Base-by-base conservation (phyloP, 305 asterid genomes). In the Striga hermonthica region DNA sequence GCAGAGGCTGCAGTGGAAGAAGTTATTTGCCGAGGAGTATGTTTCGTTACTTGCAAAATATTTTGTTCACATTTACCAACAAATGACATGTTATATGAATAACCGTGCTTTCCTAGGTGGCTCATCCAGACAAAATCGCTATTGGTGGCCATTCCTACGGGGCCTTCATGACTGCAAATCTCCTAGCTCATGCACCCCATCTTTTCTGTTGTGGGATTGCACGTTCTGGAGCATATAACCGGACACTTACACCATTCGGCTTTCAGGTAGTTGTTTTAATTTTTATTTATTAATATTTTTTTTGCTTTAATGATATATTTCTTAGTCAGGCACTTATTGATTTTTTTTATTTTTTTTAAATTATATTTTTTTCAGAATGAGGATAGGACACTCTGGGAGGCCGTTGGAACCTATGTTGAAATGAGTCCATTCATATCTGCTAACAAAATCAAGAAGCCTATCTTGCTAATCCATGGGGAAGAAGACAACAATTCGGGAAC, bases 101-200 rank as follows among this genome's bases (percentile, higher is more conserved):
- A 16, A 72, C 35, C 56, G 40, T 71, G 61, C 50, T 55, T 54
- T 64, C 71, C 38, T 73, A 94, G 99, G 99, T 94, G 82, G 99
- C 97, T 68, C 89, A 90, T 81, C 95, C 95, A 41, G 71, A 81
- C 73, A 94, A 88, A 85, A 82, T 94, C 71, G 89, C 99, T 57
- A 74, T 90, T 38, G 99, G 99, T 31, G 97, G 99, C 78, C 99
- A 94, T 76, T 90, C 97, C 49, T 90, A 94, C 64, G 99, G 99
- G 61, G 99, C 99, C 72, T 94, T 94, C 85, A 94, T 94, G 99
- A 82, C 99, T 14, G 97, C 97, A 61, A 93, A 93, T 78, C 95
- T 94, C 68, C 87, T 94, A 35, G 99, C 97, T 34, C 99, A 88
- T 63, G 97, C 99, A 61, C 97, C 97, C 65, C 95, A 94, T 83